Evolutionary conservation across 495 filamentous ascomycete species (phyloP).

Genomic region (Aspergillus heteromorphus): DNA sequence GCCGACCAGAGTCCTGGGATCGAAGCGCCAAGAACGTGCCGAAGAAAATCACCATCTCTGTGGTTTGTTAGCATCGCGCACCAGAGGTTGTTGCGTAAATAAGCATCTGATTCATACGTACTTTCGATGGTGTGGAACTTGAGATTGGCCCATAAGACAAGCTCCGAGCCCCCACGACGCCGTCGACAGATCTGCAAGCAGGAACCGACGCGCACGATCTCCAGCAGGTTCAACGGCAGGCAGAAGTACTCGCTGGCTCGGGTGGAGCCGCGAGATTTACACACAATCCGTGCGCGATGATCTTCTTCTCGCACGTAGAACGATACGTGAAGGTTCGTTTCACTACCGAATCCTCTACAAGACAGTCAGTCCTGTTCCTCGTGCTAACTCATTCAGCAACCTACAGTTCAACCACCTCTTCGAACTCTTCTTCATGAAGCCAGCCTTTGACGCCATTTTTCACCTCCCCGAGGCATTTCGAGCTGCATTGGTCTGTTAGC

Average conservation of each 20-base stretch:
- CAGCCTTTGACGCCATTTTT: constrained; percentile 25
- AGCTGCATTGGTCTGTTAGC: constrained; percentile 37
- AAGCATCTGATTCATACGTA: constrained; percentile 23
- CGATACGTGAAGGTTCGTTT: constrained; percentile 46
- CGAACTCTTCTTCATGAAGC: constrained; percentile 33
- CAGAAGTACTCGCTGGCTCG: constrained; percentile 40
- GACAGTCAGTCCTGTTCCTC: not conserved
- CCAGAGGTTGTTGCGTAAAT: not conserved
- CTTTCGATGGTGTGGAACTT: constrained; percentile 56
- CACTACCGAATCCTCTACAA: constrained; percentile 31
- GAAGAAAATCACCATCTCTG: constrained; percentile 74
- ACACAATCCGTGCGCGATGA: constrained; percentile 53
- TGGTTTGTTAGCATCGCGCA: constrained; percentile 8
- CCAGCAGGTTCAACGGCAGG: constrained; percentile 47
- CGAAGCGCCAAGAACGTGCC: constrained; percentile 71
- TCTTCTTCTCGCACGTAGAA: constrained; percentile 52
- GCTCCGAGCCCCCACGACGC: constrained; percentile 33
- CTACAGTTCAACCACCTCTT: constrained; percentile 43
- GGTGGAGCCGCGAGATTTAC: constrained; percentile 37
- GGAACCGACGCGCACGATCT: constrained; percentile 46
- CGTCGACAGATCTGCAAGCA: constrained; percentile 52
- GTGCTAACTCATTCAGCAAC: constrained; percentile 5
- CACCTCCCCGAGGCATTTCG: constrained; percentile 43
- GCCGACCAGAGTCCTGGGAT: constrained; percentile 54
- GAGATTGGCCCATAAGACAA: constrained; percentile 52